Evolutionary conservation across 129 eudicot genomes (phyloP), one percentile per base, ranked within the genome.

Genomic region (Saposhnikovia divaricata): DNA sequence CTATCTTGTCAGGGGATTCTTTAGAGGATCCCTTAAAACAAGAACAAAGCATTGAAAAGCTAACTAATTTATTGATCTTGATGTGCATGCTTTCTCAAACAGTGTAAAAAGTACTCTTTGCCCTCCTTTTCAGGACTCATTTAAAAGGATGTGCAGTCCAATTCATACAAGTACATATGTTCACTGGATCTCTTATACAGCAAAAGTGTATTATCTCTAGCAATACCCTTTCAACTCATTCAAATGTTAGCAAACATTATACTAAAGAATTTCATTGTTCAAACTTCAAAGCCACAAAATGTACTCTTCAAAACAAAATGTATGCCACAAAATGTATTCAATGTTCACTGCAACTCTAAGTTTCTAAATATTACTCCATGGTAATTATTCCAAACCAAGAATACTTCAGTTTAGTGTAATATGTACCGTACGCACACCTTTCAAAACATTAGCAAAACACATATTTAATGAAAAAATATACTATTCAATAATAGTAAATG

Each of bases 1-100:
- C 55, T 43, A 73, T 73, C 77, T 73, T 73, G 77, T 73, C 77
- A 73, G 51, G 43, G 45, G 37, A n/a, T n/a, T 72, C 48, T 12
- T 25, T 28, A 44, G 77, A 40, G 25, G 23, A 18, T 25, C 77
- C 14, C 77, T 75, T 14, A 1, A 19, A 40, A 40, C 45, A 76
- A 37, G 79, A 76, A 76, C 68, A 76, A 75, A 43, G 25, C 61
- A 48, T 9, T 73, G 39, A 13, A 44, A 73, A 43, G 21, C 55
- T 15, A 73, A 21, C 7, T 44, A 73, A 46, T 73, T 44, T 44
- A 53, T 61, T 3, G 37, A 21, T 53, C 15, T 63, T 34, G 46
- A 37, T 51, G 79, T 21, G 46, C 69, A 37, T 50, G 79, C 79
- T 53, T 51, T 51, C n/a, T 76, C 46, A n/a, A 76, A 50, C 45